Percentiles rank a stretch among this genome's conserved stretches.
phyloP scores from a whole-genome alignment of 257 asterid genomes.

The Solanum bukasovii region DNA sequence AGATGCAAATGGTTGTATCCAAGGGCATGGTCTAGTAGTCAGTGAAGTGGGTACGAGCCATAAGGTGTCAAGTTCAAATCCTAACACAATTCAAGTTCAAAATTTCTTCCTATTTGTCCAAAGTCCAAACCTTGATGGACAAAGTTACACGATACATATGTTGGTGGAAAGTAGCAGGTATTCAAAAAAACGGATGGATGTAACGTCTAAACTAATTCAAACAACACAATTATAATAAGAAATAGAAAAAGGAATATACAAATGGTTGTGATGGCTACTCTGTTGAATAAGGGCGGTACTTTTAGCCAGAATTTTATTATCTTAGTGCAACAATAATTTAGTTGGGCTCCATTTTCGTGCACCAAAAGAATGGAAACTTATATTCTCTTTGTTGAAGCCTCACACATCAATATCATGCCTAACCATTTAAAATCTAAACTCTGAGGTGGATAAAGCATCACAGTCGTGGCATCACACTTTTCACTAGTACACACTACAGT shows the following conservation, averaged over 20 bases:
- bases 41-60: not conserved
- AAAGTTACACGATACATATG: not conserved
- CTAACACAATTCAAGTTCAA: no score
- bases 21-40: not conserved
- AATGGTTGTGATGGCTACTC: not conserved
- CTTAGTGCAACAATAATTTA: not conserved
- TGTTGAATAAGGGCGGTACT: not conserved
- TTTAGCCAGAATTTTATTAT: not conserved
- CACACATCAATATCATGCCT: not conserved
- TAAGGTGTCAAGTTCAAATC: not conserved
- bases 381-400: not conserved
- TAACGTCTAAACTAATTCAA: not conserved
- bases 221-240: not conserved
- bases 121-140: not conserved
- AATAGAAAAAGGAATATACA: not conserved
- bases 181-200: not conserved
- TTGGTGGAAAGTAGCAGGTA: not conserved
- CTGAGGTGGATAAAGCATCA: not conserved
- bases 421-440: not conserved
- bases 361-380: not conserved
- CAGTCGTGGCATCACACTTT: slow-evolving; percentile 1
- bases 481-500: not conserved
- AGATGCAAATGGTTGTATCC: not conserved
- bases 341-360: not conserved
- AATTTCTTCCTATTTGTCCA: not conserved